Percentiles rank a stretch among this genome's conserved stretches.
Evolutionary conservation across 306 rosid genomes (phyloP).

Genomic region (Vachellia pachyceras): DNA sequence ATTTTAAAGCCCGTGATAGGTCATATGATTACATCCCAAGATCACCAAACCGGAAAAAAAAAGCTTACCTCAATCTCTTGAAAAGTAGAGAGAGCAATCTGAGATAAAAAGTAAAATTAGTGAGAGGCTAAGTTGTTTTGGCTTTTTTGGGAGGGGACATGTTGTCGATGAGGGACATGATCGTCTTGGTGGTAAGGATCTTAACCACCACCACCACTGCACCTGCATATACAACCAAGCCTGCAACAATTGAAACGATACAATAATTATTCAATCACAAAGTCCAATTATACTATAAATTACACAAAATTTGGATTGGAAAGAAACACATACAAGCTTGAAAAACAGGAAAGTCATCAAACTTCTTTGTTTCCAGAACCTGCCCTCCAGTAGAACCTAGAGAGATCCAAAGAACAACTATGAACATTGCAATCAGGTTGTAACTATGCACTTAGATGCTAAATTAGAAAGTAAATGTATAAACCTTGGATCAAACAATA

Average conservation of each 20-base stretch:
- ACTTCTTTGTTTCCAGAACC: neutral
- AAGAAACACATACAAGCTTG: neutral
- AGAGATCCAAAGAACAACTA: neutral
- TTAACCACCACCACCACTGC: conserved; percentile 32
- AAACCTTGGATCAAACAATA: neutral
- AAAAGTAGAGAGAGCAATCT: conserved; percentile 21
- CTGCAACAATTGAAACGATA: conserved; percentile 43
- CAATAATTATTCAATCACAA: neutral
- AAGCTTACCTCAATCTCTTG: neutral
- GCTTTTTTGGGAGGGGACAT: conserved; percentile 86
- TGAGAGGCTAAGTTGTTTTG: conserved; percentile 49
- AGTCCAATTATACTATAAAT: neutral
- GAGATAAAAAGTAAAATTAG: neutral
- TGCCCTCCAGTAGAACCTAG: neutral
- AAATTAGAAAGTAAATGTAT: neutral
- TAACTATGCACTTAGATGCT: neutral
- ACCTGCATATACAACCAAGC: conserved; percentile 49
- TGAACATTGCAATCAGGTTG: neutral
- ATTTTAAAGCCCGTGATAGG: neutral
- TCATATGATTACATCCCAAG: neutral
- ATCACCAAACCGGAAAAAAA: neutral
- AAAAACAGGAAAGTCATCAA: neutral
- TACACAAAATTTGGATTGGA: neutral
- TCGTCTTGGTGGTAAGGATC: conserved; percentile 38
- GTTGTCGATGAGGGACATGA: conserved; percentile 58